These are phyloP conservation scores for Apiospora pterosperma DNA, from an alignment of 2,329 filamentous ascomycete species.

Conservation along the genomic window DNA sequence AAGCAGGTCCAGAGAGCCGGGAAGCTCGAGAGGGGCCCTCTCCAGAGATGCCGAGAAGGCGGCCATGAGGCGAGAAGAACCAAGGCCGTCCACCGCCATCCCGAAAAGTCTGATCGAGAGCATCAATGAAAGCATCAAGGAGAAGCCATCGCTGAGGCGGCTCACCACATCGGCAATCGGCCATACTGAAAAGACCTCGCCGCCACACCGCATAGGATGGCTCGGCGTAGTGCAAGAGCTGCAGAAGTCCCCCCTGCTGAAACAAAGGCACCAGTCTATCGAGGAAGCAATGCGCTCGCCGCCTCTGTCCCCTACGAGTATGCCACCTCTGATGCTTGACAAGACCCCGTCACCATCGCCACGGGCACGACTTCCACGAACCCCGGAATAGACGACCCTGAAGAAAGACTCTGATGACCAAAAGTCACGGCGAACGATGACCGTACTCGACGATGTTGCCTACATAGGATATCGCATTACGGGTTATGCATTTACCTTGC, in stretches of 20 bases:
- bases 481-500: neutral
- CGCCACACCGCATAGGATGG: constrained; percentile 54
- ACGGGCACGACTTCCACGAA: neutral
- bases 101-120: constrained; percentile 31
- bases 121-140: constrained; percentile 40
- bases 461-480: neutral
- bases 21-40: constrained; percentile 27
- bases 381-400: neutral
- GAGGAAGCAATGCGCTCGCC: constrained; percentile 42
- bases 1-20: constrained; percentile 28
- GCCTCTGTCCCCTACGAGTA: constrained; percentile 1
- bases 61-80: constrained; percentile 21
- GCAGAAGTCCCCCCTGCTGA: constrained; percentile 57
- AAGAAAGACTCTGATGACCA: neutral
- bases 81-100: neutral
- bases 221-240: constrained; percentile 61
- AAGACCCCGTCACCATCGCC: neutral
- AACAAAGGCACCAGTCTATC: constrained; percentile 60
- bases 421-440: neutral
- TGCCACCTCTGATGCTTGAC: neutral
- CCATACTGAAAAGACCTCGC: constrained; percentile 44
- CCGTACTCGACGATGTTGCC: neutral
- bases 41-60: constrained; percentile 20
- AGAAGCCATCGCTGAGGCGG: constrained; percentile 47
- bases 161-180: constrained; percentile 53